Percentiles rank a stretch among this genome's conserved stretches.
Evolutionary conservation across 176 grass and related monocot species (phyloP).

Genomic region (Leersia perrieri): DNA sequence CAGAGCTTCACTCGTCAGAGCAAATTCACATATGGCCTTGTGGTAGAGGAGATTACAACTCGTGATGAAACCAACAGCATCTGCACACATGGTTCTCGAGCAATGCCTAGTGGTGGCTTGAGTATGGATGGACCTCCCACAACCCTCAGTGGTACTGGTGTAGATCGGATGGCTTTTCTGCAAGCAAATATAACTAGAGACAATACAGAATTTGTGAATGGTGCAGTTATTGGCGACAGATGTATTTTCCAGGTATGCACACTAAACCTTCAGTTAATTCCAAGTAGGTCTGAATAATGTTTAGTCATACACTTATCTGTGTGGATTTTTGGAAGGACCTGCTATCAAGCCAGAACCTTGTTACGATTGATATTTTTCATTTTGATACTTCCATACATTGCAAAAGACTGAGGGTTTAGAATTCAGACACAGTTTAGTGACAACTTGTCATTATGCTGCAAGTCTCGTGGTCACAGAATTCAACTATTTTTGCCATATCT

Average conservation of each 20-base stretch:
- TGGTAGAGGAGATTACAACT: slow-evolving; percentile 84
- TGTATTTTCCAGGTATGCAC: slow-evolving; percentile 81
- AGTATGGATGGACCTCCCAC: slow-evolving; percentile 96
- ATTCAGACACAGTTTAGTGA: background rate
- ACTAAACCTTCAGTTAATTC: background rate
- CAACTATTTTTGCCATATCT: slow-evolving; percentile 2
- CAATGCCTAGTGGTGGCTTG: slow-evolving; percentile 73
- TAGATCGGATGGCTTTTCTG: slow-evolving; percentile 70
- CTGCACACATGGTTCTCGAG: slow-evolving; percentile 85
- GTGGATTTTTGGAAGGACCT: background rate
- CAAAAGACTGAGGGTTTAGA: background rate
- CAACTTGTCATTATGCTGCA: background rate
- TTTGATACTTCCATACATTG: background rate
- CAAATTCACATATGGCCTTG: slow-evolving; percentile 93
- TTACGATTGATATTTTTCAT: slow-evolving; percentile 5
- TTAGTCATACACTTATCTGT: background rate
- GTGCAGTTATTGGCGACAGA: slow-evolving; percentile 76
- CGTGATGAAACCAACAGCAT: slow-evolving; percentile 83
- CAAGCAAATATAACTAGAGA: slow-evolving; percentile 90
- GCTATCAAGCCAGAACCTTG: background rate
- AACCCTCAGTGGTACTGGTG: slow-evolving; percentile 86
- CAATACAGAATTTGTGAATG: slow-evolving; percentile 83
- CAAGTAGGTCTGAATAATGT: background rate
- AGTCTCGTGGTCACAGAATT: background rate
- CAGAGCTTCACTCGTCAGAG: slow-evolving; percentile 89